Evolutionary conservation across 129 eudicot species (phyloP).

Genomic region (Helianthus annuus): DNA sequence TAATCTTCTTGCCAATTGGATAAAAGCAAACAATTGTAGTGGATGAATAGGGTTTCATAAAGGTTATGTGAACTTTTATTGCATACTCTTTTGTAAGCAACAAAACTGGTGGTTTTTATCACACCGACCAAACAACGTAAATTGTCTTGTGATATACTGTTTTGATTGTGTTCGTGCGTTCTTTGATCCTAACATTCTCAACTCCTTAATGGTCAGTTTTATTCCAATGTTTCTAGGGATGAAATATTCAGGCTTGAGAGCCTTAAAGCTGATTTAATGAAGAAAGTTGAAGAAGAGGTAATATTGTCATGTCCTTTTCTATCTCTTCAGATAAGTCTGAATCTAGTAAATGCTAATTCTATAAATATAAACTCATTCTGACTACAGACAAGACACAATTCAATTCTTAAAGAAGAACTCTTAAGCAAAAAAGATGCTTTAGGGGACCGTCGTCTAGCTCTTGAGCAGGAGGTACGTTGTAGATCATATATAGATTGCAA

Average conservation of each 20-base stretch:
- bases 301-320: neutral
- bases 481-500: neutral
- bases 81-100: neutral
- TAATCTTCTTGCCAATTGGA: conserved; percentile 10
- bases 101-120: neutral
- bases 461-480: conserved; percentile 71
- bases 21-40: conserved; percentile 6
- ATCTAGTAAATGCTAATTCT: neutral
- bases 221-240: conserved; percentile 44
- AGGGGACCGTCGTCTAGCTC: conserved; percentile 62
- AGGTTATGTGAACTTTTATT: neutral
- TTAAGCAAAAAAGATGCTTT: conserved; percentile 62
- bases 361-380: neutral
- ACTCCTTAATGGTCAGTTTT: neutral
- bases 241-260: conserved; percentile 75
- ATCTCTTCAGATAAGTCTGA: neutral
- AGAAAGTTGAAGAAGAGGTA: conserved; percentile 61
- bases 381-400: conserved; percentile 57
- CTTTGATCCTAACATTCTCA: too few relatives aligned
- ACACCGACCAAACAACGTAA: too few relatives aligned
- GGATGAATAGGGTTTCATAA: conserved; percentile 11
- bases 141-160: neutral
- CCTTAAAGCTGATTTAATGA: conserved; percentile 51
- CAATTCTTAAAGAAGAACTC: conserved; percentile 52
- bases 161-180: too few relatives aligned